Evolutionary conservation across 225 moss, liverwort and hornwort genomes (phyloP).

Genomic region (Asterella californica): DNA sequence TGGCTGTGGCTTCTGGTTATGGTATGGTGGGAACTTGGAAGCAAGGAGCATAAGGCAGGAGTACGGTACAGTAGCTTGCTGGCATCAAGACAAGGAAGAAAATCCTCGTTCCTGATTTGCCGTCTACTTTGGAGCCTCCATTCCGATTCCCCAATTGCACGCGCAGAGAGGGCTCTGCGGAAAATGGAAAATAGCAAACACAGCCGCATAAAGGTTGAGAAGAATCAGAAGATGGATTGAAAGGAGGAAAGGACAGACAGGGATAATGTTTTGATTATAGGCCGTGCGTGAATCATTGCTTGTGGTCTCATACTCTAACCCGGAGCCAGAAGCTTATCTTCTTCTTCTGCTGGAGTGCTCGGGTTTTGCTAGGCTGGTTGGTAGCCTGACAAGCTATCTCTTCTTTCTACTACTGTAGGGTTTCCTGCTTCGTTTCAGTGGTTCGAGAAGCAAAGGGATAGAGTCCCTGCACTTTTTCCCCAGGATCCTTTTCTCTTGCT

Average conservation of each 20-base stretch:
- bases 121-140: neutral
- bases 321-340: conserved; percentile 19
- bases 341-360: neutral
- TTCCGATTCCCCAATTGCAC: conserved; percentile 12
- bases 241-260: neutral
- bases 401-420: conserved; percentile 11
- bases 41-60: neutral
- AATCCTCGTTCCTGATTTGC: neutral
- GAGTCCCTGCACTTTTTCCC: conserved; percentile 1
- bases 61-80: neutral
- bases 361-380: neutral
- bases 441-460: neutral
- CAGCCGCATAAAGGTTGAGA: neutral
- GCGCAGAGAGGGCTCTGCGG: neutral
- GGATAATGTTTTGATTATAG: conserved; percentile 16
- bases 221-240: neutral
- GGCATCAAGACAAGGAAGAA: neutral
- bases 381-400: neutral
- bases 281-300: conserved; percentile 6
- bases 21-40: conserved; percentile 9
- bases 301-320: neutral
- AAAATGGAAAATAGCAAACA: neutral
- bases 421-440: conserved; percentile 2
- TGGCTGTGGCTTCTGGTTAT: neutral
- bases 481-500: conserved; percentile 1